These are phyloP conservation scores for Lactuca saligna DNA, from an alignment of 129 eudicot species.

Conservation along the genomic window DNA sequence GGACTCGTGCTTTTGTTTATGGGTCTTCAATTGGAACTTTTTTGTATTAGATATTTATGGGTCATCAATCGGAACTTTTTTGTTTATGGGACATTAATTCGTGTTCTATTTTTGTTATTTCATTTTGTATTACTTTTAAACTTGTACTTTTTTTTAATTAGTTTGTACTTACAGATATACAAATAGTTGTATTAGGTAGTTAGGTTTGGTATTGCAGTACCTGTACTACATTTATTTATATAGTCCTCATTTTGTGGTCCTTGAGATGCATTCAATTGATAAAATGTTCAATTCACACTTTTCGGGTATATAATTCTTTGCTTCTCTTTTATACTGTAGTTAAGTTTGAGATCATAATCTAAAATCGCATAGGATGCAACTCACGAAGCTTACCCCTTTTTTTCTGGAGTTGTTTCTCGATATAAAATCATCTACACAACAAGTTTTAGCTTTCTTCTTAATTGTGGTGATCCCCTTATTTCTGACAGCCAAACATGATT, in stretches of 20 bases:
- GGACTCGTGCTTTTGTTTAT: too few species aligned
- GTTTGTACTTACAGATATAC: conserved; percentile 6
- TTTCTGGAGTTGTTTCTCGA: not conserved
- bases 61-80: too few species aligned
- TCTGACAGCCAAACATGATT: too few species aligned
- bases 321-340: not conserved
- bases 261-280: conserved; percentile 9
- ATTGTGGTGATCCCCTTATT: conserved; percentile 2
- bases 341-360: not conserved
- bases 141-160: conserved; percentile 17
- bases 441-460: not conserved
- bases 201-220: conserved; percentile 4
- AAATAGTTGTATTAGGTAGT: conserved; percentile 1
- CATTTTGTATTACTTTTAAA: not conserved
- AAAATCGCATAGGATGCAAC: not conserved
- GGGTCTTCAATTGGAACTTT: too few species aligned
- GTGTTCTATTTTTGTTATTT: too few species aligned
- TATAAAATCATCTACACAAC: conserved; percentile 2
- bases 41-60: too few species aligned
- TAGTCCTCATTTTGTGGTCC: not conserved
- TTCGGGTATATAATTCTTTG: not conserved
- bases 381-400: too few species aligned
- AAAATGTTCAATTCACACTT: not conserved
- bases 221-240: conserved; percentile 11
- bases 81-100: too few species aligned